Evolutionary conservation across 805 yeast genomes (phyloP), one percentile per base, ranked within the genome.

Genomic region (Yarrowia porcina): DNA sequence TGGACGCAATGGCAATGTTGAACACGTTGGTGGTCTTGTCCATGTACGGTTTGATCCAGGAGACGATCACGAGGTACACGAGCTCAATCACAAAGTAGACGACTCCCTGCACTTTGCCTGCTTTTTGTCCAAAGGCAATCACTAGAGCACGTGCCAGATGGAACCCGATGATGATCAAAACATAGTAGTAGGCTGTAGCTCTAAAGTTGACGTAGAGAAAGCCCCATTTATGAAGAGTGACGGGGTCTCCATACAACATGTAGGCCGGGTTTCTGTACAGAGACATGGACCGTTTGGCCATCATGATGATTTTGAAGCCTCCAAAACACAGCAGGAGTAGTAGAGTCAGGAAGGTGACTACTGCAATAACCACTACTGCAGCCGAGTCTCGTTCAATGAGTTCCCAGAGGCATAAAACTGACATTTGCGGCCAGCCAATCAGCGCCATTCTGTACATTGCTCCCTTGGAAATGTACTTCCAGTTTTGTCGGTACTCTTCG

Each of bases 11-110:
- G 52, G 89, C 81, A 69, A 94, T 93, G 76, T 92, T 93, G 82
- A 91, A 89, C n/a, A 84, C 86, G 70, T 94, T 94, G 33, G 98
- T 92, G 76, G 96, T 82, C 75, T 88, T 90, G 76, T 94, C 97
- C 92, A 94, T 86, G 74, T 83, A 94, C 11, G 99, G 99, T 74
- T 94, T 83, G 63, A 82, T 76, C 81, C 83, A 82, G 70, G 91
- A 86, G 27, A 91, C 69, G 0, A 79, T 78, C 35, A 81, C 81
- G 66, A 89, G 84, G 75, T 87, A 91, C 21, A 82, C 68, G 61
- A 93, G 76, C 73, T 94, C 98, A 65, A 89, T 78, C 17, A 80
- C 85, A 70, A 93, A 88, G 9, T 92, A 80, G 57, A 88, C 77
- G 66, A 90, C 80, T 0, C 97, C 89, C 72, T 89, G 97, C 5